Conservation (phyloP, 768 basidiomycete species). For the Aureoboletus auriporus region DNA sequence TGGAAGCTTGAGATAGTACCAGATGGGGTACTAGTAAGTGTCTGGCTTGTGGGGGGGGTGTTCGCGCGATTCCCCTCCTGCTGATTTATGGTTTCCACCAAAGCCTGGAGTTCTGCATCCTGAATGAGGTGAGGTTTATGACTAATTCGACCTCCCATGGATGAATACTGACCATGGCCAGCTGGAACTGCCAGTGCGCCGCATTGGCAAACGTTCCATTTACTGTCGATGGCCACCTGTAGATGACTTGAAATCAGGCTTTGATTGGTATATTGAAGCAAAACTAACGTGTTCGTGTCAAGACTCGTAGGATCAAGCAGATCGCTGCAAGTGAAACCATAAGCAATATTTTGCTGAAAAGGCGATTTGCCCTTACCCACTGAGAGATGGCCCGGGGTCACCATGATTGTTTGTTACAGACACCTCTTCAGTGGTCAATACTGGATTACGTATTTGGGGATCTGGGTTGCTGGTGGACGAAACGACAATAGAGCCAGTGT, state of each 20-base stretch:
- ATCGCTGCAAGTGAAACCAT: not conserved
- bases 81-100: not conserved
- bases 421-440: no score
- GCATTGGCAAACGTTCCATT: not conserved
- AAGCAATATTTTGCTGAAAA: not conserved
- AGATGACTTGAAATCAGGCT: not conserved
- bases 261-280: not conserved
- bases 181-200: not conserved
- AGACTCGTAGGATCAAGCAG: not conserved
- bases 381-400: not conserved
- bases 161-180: not conserved
- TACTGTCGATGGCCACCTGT: constrained; percentile 1
- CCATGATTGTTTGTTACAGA: no score
- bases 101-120: not conserved
- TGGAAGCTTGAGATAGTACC: not conserved
- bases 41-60: not conserved
- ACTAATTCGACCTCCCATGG: not conserved
- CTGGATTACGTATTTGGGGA: not conserved
- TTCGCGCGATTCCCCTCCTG: not conserved
- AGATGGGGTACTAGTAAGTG: not conserved
- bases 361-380: not conserved
- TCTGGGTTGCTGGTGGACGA: no score
- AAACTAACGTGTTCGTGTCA: constrained; percentile 6
- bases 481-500: not conserved
- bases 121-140: not conserved